Evolutionary conservation across 1,139 yeast genomes (phyloP).

Genomic region (Chernovozyma aurita): DNA sequence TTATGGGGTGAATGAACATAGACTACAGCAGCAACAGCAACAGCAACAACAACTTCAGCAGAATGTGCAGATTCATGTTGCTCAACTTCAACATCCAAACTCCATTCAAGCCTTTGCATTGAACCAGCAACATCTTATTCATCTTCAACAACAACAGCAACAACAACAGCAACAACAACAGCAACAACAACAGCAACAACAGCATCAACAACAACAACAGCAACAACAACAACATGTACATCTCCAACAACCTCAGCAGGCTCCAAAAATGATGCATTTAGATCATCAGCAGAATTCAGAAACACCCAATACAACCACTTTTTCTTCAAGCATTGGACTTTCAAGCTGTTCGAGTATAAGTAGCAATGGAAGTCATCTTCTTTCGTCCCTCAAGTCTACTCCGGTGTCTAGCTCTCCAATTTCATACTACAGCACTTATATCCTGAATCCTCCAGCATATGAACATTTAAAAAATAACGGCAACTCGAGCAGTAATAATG

Average conservation of each 20-base stretch:
- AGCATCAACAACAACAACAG: neutral
- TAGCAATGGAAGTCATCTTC: neutral
- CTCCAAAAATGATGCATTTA: neutral
- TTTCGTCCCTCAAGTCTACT: neutral
- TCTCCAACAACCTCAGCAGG: neutral
- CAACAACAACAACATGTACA: conserved; percentile 2
- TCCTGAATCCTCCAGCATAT: neutral
- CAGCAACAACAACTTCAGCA: conserved; percentile 8
- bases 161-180: conserved; percentile 9
- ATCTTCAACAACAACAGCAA: neutral
- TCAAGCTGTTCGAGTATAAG: neutral
- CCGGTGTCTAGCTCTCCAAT: conserved; percentile 1
- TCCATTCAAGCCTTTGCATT: no score
- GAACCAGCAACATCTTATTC: conserved; percentile 2
- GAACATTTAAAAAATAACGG: neutral
- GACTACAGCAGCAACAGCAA: conserved; percentile 6
- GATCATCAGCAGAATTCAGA: conserved; percentile 2
- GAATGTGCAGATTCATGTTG: neutral
- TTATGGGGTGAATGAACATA: conserved; percentile 22
- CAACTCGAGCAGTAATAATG: neutral
- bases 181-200: neutral
- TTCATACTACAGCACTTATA: neutral
- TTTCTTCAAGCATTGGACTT: conserved; percentile 1
- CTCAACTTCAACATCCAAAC: neutral
- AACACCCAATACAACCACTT: conserved; percentile 5